Percentiles rank a stretch among this genome's conserved stretches.
Evolutionary conservation across 2,329 filamentous ascomycete species (phyloP).

Genomic region (Talaromyces sp.): DNA sequence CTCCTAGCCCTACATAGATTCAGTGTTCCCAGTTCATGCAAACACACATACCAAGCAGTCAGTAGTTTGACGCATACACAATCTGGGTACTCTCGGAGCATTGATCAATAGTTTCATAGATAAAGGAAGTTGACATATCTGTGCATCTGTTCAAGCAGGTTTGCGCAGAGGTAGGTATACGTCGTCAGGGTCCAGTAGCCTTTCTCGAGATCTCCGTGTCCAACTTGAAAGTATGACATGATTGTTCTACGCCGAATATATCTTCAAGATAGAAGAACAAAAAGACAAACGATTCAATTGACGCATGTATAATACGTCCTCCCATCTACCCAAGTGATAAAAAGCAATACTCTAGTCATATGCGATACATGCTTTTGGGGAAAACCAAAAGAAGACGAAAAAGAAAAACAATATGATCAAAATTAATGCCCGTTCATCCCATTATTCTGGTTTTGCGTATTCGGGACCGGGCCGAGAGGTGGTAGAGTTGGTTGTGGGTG

Average conservation of each 20-base stretch:
- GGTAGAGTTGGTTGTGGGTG: not conserved
- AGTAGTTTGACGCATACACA: not conserved
- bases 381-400: not conserved
- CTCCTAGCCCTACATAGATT: not conserved
- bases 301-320: constrained; percentile 3
- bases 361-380: constrained; percentile 7
- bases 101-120: not conserved
- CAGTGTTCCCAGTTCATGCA: not conserved
- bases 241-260: not conserved
- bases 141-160: not conserved
- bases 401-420: not conserved
- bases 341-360: constrained; percentile 8
- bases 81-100: not conserved
- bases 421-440: not conserved
- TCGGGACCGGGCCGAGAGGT: not conserved
- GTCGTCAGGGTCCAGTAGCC: not conserved
- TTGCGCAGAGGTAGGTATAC: not conserved
- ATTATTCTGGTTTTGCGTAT: constrained; percentile 6
- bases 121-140: not conserved
- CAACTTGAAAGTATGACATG: not conserved
- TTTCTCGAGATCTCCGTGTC: not conserved
- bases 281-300: not conserved
- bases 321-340: constrained; percentile 9
- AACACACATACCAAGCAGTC: not conserved
- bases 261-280: not conserved